Evolutionary conservation across 2,329 filamentous ascomycete genomes (phyloP).

Genomic region (Emergomyces orientalis): DNA sequence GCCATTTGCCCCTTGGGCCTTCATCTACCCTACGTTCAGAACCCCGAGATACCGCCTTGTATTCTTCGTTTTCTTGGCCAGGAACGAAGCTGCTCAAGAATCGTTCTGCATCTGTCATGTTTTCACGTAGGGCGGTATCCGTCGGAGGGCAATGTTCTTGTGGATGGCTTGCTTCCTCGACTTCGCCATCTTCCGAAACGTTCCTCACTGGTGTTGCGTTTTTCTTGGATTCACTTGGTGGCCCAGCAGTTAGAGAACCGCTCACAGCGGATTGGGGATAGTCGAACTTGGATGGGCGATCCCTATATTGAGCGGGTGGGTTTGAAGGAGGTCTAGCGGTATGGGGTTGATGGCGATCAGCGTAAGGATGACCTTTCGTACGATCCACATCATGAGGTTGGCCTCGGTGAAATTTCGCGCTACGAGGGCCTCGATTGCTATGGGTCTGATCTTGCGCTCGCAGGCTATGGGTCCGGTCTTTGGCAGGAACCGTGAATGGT

Average conservation of each 20-base stretch:
- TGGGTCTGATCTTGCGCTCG: not conserved
- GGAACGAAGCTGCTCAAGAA: conserved; percentile 31
- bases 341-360: conserved; percentile 7
- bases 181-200: conserved; percentile 32
- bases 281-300: conserved; percentile 3
- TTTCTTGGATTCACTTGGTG: conserved; percentile 1
- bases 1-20: conserved; percentile 10
- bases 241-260: not conserved
- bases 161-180: conserved; percentile 18
- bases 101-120: conserved; percentile 29
- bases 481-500: not conserved
- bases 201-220: conserved; percentile 13
- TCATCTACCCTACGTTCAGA: conserved; percentile 10
- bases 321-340: not conserved
- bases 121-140: conserved; percentile 18
- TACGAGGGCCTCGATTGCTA: not conserved
- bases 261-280: not conserved
- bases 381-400: not conserved
- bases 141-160: conserved; percentile 8
- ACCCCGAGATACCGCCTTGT: conserved; percentile 7
- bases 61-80: conserved; percentile 14
- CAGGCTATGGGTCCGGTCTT: not conserved
- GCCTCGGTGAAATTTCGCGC: not conserved
- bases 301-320: not conserved
- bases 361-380: not conserved